Percentiles rank a stretch among this genome's conserved stretches.
phyloP scores from a whole-genome alignment of 2,329 filamentous ascomycete species.

The Trichoderma lentiforme region DNA sequence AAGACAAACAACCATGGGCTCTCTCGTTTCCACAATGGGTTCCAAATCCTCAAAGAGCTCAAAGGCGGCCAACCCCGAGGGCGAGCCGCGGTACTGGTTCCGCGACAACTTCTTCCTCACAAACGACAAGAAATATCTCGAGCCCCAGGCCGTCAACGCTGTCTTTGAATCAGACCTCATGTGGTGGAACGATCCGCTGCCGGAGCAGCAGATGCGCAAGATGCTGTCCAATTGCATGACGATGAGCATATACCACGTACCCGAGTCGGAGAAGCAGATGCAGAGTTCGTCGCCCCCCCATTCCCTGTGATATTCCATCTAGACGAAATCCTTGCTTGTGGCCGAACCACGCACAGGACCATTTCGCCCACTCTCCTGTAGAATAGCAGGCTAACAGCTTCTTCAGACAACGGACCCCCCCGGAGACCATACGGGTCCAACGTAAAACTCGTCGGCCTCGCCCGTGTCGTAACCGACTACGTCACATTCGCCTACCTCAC shows the following conservation, averaged over 20 bases:
- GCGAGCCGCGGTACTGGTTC: slow-evolving; percentile 44
- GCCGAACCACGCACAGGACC: neutral
- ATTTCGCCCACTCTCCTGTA: too few species aligned
- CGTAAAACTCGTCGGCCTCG: slow-evolving; percentile 39
- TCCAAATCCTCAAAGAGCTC: slow-evolving; percentile 21
- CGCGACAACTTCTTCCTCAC: slow-evolving; percentile 57
- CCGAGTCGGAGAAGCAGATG: slow-evolving; percentile 39
- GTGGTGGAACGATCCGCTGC: slow-evolving; percentile 58
- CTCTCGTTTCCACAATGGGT: slow-evolving; percentile 21
- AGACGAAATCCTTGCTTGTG: neutral
- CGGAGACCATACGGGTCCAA: slow-evolving; percentile 30
- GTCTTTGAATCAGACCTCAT: slow-evolving; percentile 55
- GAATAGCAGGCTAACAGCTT: too few species aligned
- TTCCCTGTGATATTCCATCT: neutral
- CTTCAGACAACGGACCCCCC: slow-evolving; percentile 32
- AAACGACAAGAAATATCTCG: slow-evolving; percentile 55
- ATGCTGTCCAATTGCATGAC: slow-evolving; percentile 58
- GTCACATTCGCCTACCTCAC: slow-evolving; percentile 65
- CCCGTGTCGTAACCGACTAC: slow-evolving; percentile 65
- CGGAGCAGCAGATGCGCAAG: slow-evolving; percentile 45
- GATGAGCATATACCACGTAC: slow-evolving; percentile 53
- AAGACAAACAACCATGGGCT: slow-evolving; percentile 8
- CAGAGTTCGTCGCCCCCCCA: slow-evolving; percentile 32
- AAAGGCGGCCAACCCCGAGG: slow-evolving; percentile 28
- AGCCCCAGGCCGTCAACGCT: slow-evolving; percentile 51